These are phyloP conservation scores for Diaporthe velutina DNA, from an alignment of 2,329 filamentous ascomycete species.

Conservation along the genomic window DNA sequence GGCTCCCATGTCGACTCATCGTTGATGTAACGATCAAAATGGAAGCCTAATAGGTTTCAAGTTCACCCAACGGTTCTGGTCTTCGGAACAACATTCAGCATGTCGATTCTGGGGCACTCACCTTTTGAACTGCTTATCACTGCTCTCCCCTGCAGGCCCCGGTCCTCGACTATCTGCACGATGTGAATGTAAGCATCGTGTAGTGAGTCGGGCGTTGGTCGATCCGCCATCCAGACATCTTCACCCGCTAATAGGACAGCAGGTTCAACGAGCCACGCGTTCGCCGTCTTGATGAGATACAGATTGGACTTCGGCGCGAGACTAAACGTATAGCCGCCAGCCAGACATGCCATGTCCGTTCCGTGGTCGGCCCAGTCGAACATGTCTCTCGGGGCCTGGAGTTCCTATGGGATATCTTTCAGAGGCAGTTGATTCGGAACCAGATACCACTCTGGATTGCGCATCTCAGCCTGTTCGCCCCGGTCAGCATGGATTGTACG, in stretches of 20 bases:
- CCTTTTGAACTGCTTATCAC: conserved; percentile 1
- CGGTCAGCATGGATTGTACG: neutral
- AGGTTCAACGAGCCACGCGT: neutral
- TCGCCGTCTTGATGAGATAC: conserved; percentile 2
- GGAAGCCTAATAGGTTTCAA: neutral
- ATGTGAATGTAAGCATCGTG: conserved; percentile 5
- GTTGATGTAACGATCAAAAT: neutral
- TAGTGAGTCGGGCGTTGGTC: neutral
- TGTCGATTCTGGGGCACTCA: neutral
- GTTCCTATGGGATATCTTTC: neutral
- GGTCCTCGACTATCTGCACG: neutral
- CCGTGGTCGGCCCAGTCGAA: neutral
- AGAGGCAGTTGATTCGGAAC: conserved; percentile 3
- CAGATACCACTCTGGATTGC: conserved; percentile 7
- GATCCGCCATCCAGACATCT: neutral
- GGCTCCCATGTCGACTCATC: conserved; percentile 1
- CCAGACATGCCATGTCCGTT: conserved; percentile 12
- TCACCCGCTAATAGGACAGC: neutral
- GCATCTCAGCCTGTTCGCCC: neutral
- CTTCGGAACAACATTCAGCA: no score
- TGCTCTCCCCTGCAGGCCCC: conserved; percentile 6
- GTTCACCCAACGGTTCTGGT: neutral
- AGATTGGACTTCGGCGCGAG: neutral
- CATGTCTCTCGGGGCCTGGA: neutral
- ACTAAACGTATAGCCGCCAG: neutral